Conservation (phyloP, 192 early-diverging fungal genomes). For the Globomyces pollinis-pini region DNA sequence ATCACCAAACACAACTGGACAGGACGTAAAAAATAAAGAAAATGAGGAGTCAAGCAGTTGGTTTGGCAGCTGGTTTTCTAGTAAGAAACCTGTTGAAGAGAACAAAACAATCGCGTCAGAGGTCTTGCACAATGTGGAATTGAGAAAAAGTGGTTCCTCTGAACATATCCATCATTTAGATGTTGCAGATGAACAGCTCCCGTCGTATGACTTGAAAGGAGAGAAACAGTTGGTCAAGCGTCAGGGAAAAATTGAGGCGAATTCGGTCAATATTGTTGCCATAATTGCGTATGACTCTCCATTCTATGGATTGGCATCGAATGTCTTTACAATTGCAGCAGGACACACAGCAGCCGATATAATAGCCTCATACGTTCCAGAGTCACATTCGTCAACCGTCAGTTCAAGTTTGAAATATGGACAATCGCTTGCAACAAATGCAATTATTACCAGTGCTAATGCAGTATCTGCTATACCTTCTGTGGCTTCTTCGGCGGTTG, state of each 20-base stretch:
- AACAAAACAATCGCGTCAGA: not conserved
- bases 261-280: slow-evolving; percentile 25
- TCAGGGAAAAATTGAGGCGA: not conserved
- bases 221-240: not conserved
- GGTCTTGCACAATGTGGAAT: not conserved
- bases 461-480: not conserved
- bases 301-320: slow-evolving; percentile 39
- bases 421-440: not conserved
- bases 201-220: too few relatives aligned
- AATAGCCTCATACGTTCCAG: slow-evolving; percentile 25
- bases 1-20: not conserved
- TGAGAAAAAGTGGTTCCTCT: not conserved
- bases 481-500: not conserved
- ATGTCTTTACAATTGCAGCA: slow-evolving; percentile 30
- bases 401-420: slow-evolving; percentile 4
- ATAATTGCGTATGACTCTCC: slow-evolving; percentile 40
- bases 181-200: too few relatives aligned
- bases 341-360: slow-evolving; percentile 20
- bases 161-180: too few relatives aligned
- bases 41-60: not conserved
- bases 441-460: not conserved
- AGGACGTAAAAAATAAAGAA: not conserved
- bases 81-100: not conserved
- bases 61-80: not conserved
- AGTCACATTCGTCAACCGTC: slow-evolving; percentile 8